Base-by-base conservation (phyloP, 108 stramenopile genomes). In the Pseudonitzschia multistriata region DNA sequence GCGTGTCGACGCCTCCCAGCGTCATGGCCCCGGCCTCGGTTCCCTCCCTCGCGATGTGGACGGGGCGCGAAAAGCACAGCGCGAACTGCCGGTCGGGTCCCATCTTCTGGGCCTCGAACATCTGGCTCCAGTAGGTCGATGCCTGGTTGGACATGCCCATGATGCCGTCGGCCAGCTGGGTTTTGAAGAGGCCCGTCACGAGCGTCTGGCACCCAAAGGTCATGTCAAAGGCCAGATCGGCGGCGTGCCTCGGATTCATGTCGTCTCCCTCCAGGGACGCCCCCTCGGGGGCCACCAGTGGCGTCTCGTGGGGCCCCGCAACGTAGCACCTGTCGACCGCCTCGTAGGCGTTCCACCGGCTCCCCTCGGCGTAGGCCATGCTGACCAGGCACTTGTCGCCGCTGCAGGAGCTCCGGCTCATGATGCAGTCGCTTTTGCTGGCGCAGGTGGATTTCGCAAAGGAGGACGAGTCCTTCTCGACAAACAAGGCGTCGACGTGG, bases 131-230 rank as follows among this genome's bases (percentile, higher is more conserved):
- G 74, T 79, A 85, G 1, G 85, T 30, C 24, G 70, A 60, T 13
- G 69, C 72, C 1, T 70, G 67, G 54, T 74, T 48, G 29, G 79
- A 78, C 83, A 86, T 83, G 4, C 85, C 97, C 93, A 96, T 89
- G 65, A 98, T 97, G 2, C 96, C 97, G 72, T 96, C 90, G 24
- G 90, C 96, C 29, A 95, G 70, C 66, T 96, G 96, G 19, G 89
- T 93, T 27, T 74, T 75, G 82, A 97, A 97, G 22, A 96, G 71
- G 24, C 96, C 95, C 25, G 93, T 94, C 17, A 86, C 49, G 57
- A 54, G 70, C 27, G 79, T 83, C 73, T 97, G 96, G 81, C 97
- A 98, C 3, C 96, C 97, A 83, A 98, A 97, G 56, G 72, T 72
- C 59, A 97, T 78, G 21, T 83, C 70, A 73, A 97, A 85, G 49